Conservation (phyloP, 257 asterid genomes). For the Striga asiatica region DNA sequence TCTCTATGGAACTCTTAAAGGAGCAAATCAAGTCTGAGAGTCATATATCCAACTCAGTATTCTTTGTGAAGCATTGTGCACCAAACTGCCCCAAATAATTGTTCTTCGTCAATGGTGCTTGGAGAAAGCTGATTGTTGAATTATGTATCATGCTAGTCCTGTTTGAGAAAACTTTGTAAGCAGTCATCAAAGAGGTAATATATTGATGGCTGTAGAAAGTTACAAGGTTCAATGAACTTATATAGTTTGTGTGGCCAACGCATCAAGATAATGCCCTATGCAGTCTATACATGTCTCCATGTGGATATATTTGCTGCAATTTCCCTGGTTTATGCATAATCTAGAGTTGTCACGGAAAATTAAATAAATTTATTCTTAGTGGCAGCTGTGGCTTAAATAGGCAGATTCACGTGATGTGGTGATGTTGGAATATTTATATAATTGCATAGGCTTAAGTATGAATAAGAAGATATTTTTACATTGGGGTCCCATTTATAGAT, state of each 20-base stretch:
- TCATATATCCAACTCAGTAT: background rate
- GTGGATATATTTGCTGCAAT: background rate
- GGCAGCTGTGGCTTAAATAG: background rate
- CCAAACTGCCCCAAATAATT: conserved; percentile 1
- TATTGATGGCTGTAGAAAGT: background rate
- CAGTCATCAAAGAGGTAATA: background rate
- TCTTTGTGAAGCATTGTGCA: background rate
- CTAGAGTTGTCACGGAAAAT: background rate
- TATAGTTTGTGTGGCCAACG: background rate
- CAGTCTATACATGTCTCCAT: background rate
- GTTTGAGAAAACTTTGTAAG: background rate
- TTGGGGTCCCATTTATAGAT: background rate
- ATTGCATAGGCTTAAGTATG: background rate
- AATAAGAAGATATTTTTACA: background rate
- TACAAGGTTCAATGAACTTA: background rate
- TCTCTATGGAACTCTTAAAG: background rate
- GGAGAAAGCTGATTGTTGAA: background rate
- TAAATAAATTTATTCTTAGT: background rate
- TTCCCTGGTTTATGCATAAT: background rate
- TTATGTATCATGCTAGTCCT: background rate
- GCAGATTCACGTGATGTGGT: no score
- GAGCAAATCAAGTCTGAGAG: background rate
- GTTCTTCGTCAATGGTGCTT: background rate
- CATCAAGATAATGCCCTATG: background rate
- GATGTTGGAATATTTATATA: no score